Evolutionary conservation across 1,284 basidiomycete species (phyloP).

Genomic region (Tilletia setariae): DNA sequence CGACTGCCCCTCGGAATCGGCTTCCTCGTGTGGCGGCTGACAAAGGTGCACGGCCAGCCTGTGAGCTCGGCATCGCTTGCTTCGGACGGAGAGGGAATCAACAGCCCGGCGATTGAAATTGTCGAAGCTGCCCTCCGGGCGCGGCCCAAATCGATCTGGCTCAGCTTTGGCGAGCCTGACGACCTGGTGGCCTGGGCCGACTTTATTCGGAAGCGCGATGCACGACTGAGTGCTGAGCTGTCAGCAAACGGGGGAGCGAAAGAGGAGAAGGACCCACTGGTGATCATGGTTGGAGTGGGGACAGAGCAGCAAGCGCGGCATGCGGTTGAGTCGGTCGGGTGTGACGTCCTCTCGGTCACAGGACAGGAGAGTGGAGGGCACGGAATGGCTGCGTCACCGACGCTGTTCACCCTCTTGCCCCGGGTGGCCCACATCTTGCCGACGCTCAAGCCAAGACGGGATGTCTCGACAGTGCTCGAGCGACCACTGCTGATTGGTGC

Average conservation of each 20-base stretch:
- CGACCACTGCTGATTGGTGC: slow-evolving; percentile 38
- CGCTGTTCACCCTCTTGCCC: slow-evolving; percentile 32
- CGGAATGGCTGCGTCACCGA: slow-evolving; percentile 41
- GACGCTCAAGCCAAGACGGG: slow-evolving; percentile 17
- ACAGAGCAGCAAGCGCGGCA: slow-evolving; percentile 30
- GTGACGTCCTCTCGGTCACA: slow-evolving; percentile 42
- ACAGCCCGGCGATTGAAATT: slow-evolving; percentile 23
- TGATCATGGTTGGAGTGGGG: slow-evolving; percentile 41
- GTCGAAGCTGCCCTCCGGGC: slow-evolving; percentile 33
- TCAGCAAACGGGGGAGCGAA: slow-evolving; percentile 17
- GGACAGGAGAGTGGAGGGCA: slow-evolving; percentile 49
- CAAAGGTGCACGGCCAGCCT: slow-evolving; percentile 30
- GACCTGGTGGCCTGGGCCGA: slow-evolving; percentile 35
- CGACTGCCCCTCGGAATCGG: slow-evolving; percentile 43
- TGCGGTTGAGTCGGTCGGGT: slow-evolving; percentile 32
- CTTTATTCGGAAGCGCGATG: slow-evolving; percentile 31
- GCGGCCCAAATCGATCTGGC: slow-evolving; percentile 42
- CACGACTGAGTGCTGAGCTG: slow-evolving; percentile 25
- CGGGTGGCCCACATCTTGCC: slow-evolving; percentile 23
- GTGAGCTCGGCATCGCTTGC: slow-evolving; percentile 19
- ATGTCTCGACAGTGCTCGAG: not conserved
- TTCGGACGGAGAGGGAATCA: slow-evolving; percentile 10
- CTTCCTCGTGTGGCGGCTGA: slow-evolving; percentile 45
- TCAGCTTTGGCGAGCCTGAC: slow-evolving; percentile 41
- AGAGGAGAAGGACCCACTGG: slow-evolving; percentile 21